Evolutionary conservation across 2,329 filamentous ascomycete genomes (phyloP).

Genomic region (Pseudogymnoascus sp.): DNA sequence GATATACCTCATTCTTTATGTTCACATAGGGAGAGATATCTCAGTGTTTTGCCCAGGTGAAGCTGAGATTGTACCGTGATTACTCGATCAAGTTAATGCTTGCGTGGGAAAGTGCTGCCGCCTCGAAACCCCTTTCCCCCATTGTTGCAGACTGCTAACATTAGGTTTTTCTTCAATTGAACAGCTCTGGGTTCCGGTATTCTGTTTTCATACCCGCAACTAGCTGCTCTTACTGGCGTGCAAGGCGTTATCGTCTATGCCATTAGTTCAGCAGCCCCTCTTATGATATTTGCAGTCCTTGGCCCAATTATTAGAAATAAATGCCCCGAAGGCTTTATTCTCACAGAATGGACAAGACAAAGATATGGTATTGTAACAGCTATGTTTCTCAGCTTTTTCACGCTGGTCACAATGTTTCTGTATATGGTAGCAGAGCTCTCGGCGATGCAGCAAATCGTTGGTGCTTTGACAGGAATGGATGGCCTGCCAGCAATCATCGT

Average conservation of each 20-base stretch:
- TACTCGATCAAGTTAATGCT: constrained; percentile 99
- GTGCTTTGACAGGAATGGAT: constrained; percentile 64
- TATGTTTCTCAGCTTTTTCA: constrained; percentile 70
- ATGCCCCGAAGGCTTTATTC: constrained; percentile 75
- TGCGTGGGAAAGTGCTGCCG: constrained; percentile 98
- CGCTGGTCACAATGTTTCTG: constrained; percentile 72
- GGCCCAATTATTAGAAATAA: constrained; percentile 72
- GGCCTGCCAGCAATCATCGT: constrained; percentile 71
- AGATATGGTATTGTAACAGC: constrained; percentile 64
- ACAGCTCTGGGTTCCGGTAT: constrained; percentile 77
- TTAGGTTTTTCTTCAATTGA: constrained; percentile 20
- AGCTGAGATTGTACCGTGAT: constrained; percentile 93
- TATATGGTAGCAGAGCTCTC: constrained; percentile 85
- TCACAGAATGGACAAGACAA: constrained; percentile 78
- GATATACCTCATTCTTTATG: constrained; percentile 45
- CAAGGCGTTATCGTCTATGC: constrained; percentile 75
- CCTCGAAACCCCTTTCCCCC: constrained; percentile 41
- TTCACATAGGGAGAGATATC: constrained; percentile 20
- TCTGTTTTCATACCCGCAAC: constrained; percentile 73
- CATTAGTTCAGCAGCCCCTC: constrained; percentile 61
- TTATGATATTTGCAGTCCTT: constrained; percentile 66
- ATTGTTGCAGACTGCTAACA: constrained; percentile 36
- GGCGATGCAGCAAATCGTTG: constrained; percentile 72
- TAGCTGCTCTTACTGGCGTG: constrained; percentile 70
- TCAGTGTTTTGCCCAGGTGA: constrained; percentile 38